Evolutionary conservation across 495 filamentous ascomycete genomes (phyloP).

Genomic region (Tuber magnatum): DNA sequence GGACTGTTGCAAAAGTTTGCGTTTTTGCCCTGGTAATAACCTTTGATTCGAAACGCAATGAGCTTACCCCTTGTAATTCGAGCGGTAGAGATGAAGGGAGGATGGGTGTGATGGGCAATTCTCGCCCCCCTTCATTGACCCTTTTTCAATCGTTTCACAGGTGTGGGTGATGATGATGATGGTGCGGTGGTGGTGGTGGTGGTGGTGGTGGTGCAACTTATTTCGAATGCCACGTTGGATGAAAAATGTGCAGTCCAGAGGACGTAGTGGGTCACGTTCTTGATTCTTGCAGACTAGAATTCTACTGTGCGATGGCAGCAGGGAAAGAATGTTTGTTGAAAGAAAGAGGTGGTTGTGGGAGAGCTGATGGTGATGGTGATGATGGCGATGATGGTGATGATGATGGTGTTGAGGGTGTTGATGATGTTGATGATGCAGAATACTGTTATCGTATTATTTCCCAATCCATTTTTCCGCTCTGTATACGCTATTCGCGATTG

Average conservation of each 20-base stretch:
- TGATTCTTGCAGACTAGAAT: background rate
- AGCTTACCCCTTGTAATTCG: background rate
- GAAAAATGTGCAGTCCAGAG: background rate
- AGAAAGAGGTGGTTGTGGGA: background rate
- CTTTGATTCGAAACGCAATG: slow-evolving; percentile 2
- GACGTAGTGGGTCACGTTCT: slow-evolving; percentile 1
- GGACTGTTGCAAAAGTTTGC: background rate
- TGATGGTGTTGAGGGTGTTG: no score
- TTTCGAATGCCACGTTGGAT: background rate
- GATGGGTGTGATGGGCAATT: background rate
- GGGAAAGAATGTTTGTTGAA: background rate
- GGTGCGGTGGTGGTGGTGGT: background rate
- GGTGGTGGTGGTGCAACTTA: background rate
- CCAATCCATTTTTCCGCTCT: background rate
- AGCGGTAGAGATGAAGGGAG: background rate
- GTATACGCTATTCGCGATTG: background rate
- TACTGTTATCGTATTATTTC: background rate
- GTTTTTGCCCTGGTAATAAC: background rate
- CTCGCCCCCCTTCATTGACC: background rate
- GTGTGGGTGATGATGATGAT: background rate
- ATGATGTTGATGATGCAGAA: background rate
- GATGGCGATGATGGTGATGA: background rate
- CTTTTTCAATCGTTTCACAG: background rate
- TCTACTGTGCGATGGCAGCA: background rate
- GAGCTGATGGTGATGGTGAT: background rate